A percentile compares a stretch with the other conserved stretches of the same genome.
Evolutionary conservation across 2,329 filamentous ascomycete species (phyloP).

Genomic region (Colletotrichum sp.): DNA sequence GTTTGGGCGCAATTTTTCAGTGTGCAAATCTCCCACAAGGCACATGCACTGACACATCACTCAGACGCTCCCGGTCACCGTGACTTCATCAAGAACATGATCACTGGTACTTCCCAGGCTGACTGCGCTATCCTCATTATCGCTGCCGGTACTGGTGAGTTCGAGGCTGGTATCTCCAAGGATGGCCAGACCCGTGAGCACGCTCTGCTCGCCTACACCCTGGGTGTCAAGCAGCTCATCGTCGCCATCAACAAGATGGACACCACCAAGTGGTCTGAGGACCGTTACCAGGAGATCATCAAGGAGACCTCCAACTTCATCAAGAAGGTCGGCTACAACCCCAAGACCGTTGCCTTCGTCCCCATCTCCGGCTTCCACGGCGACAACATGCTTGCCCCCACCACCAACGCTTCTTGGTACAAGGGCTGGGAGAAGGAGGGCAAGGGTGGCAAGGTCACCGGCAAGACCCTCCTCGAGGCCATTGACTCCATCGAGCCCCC

Average conservation of each 20-base stretch:
- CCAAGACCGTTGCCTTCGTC: constrained; percentile 97
- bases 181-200: constrained; percentile 99
- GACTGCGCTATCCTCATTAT: constrained; percentile 99
- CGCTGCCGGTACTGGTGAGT: constrained; percentile 99
- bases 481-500: constrained; percentile 96
- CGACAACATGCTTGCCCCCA: constrained; percentile 97
- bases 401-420: constrained; percentile 99
- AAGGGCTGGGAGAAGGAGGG: constrained; percentile 99
- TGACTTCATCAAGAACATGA: constrained; percentile 99
- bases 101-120: constrained; percentile 99
- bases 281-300: constrained; percentile 98
- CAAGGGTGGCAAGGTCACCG: constrained; percentile 83
- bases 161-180: constrained; percentile 99
- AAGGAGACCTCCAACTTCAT: constrained; percentile 99
- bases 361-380: constrained; percentile 99
- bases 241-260: constrained; percentile 99
- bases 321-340: constrained; percentile 99
- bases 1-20: background rate
- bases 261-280: constrained; percentile 97
- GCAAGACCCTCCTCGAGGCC: constrained; percentile 99
- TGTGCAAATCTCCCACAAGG: background rate
- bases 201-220: constrained; percentile 99
- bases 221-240: constrained; percentile 99
- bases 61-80: constrained; percentile 96
- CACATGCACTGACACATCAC: background rate